These are phyloP conservation scores for Candida odintsovae DNA, from an alignment of 805 yeast genomes.

Conservation along the genomic window DNA sequence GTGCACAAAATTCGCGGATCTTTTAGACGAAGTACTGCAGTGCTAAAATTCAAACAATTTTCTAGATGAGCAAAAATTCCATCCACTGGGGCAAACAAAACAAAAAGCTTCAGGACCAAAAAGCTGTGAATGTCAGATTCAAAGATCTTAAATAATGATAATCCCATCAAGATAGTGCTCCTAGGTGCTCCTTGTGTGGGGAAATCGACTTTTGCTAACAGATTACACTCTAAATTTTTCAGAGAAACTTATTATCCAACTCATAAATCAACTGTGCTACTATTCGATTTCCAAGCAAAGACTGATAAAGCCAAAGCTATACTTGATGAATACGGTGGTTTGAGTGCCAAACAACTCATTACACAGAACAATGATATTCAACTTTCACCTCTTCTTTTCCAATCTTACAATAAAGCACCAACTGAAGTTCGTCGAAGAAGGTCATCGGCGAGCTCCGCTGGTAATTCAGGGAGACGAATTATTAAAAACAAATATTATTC, in stretches of 20 bases:
- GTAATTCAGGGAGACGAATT: conserved; percentile 8
- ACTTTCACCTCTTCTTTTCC: conserved; percentile 34
- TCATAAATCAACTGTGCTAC: conserved; percentile 48
- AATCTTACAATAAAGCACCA: conserved; percentile 22
- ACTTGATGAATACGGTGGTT: conserved; percentile 41
- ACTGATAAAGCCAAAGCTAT: conserved; percentile 33
- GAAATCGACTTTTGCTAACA: conserved; percentile 51
- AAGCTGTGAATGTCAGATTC: neutral
- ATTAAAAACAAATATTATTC: conserved; percentile 16
- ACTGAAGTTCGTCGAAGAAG: conserved; percentile 5
- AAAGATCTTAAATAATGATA: conserved; percentile 6
- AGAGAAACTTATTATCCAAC: conserved; percentile 77
- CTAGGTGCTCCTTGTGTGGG: conserved; percentile 58
- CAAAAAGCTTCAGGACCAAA: no score
- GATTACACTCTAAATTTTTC: conserved; percentile 41
- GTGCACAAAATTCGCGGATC: no score
- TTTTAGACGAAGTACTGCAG: no score
- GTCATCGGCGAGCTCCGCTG: conserved; percentile 1
- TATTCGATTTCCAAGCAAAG: conserved; percentile 48
- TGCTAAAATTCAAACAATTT: no score
- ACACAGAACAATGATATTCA: conserved; percentile 25
- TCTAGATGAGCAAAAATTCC: no score
- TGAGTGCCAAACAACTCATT: conserved; percentile 31
- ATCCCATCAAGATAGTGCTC: conserved; percentile 53
- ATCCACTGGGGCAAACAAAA: no score